Base-by-base conservation (phyloP, 2,329 filamentous ascomycete genomes). In the Hymenoscyphus fructigenus region DNA sequence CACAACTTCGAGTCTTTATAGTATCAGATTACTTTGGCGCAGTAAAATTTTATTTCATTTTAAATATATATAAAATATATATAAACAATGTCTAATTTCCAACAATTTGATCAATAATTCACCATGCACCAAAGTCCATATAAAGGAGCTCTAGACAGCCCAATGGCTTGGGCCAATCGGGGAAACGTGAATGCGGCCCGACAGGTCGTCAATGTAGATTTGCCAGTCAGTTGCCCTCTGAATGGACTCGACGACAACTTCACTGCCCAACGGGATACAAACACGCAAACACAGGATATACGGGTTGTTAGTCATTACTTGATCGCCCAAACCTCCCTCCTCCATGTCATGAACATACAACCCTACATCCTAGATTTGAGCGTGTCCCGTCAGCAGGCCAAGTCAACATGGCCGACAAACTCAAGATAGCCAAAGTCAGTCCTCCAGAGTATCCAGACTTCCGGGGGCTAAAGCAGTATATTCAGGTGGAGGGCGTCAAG, bases 401-500 rank as follows among this genome's bases (percentile, higher is more conserved):
- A 60, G 65, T 38, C 66, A 69, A 62, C 56, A 75, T 75, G 73
- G 69, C 70, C 74, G 80, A 83, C 70, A 81, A 78, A 71, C 79
- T 82, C 68, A 78, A 76, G 69, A 78, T 81, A 65, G 76, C 78
- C 69, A 81, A 81, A 76, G 80, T 79, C 57, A 64, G 28, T 28
- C 28, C 44, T 38, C 56, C 9, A 38, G 9, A 32, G 61, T 59
- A 26, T 36, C 56, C 53, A 14, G 4, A 64, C 28, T 34, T 20
- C 56, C 44, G 34, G 15, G 29, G 61, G 64, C 66, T 70, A 55
- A 70, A 62, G 60, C 36, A 28, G 41, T 57, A 53, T 7, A 28
- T 64, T 32, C 61, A 84, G 84, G 83, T 88, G 71, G 85, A 91
- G 67, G 78, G 85, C 75, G 86, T 89, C 64, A 83, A 86, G 68